Percentiles rank a stretch among this genome's conserved stretches.
These are phyloP conservation scores for Thelonectria olida DNA, from an alignment of 2,329 filamentous ascomycete species.

Conservation along the genomic window DNA sequence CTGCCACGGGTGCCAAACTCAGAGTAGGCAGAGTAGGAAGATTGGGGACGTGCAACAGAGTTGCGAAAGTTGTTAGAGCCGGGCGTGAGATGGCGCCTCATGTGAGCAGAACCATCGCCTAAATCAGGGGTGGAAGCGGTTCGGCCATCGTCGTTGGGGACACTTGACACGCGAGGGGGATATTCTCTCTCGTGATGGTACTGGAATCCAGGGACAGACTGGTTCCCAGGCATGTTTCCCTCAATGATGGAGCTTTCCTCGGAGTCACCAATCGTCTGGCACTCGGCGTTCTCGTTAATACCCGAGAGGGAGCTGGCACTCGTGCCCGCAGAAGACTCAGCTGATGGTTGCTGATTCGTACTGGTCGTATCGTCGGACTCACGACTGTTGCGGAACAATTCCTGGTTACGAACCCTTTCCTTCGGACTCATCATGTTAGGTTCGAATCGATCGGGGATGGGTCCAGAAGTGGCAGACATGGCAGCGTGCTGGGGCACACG, in stretches of 20 bases:
- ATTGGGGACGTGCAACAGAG: conserved; percentile 74
- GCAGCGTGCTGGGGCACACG: conserved; percentile 26
- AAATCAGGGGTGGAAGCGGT: conserved; percentile 62
- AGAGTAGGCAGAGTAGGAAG: conserved; percentile 78
- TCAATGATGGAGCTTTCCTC: conserved; percentile 61
- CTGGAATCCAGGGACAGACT: conserved; percentile 65
- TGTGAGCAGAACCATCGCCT: conserved; percentile 58
- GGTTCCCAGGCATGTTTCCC: conserved; percentile 51
- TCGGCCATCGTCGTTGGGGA: conserved; percentile 53
- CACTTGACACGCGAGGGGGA: conserved; percentile 53
- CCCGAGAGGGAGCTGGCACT: conserved; percentile 66
- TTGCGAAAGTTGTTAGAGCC: conserved; percentile 64
- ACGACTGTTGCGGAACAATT: conserved; percentile 58
- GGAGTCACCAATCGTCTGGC: conserved; percentile 55
- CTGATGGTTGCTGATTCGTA: conserved; percentile 59
- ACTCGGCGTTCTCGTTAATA: conserved; percentile 57
- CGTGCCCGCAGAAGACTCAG: conserved; percentile 63
- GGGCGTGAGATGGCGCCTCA: conserved; percentile 71
- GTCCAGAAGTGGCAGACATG: conserved; percentile 27
- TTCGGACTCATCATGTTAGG: conserved; percentile 45
- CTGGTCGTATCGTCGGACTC: conserved; percentile 63
- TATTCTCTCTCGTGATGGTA: conserved; percentile 68
- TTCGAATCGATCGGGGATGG: conserved; percentile 41
- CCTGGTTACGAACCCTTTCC: conserved; percentile 45
- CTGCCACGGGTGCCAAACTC: conserved; percentile 73